Evolutionary conservation across 768 basidiomycete genomes (phyloP).

Genomic region (Calocybe indica): DNA sequence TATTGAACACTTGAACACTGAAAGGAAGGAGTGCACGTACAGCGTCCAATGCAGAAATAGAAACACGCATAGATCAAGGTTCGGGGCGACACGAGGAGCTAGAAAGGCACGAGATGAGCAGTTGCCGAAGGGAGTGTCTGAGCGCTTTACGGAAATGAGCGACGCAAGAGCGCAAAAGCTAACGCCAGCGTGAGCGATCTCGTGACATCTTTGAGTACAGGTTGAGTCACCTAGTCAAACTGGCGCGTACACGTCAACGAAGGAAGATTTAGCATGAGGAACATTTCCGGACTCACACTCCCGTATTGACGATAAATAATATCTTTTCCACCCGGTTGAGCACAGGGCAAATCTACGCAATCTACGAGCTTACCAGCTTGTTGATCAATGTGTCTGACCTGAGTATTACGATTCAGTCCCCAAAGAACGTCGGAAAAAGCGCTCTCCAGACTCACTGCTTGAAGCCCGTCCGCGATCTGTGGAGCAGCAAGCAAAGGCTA

Average conservation of each 20-base stretch:
- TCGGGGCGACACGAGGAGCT: conserved; percentile 32
- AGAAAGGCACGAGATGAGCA: not conserved
- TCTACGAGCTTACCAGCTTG: conserved; percentile 24
- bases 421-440: not conserved
- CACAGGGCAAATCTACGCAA: not conserved
- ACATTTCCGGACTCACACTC: conserved; percentile 25
- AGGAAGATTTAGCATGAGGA: too few relatives aligned
- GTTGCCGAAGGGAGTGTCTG: not conserved
- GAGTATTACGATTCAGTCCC: not conserved
- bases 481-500: conserved; percentile 39
- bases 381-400: conserved; percentile 49
- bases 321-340: conserved; percentile 24
- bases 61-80: conserved; percentile 45
- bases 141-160: conserved; percentile 33
- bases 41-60: conserved; percentile 47
- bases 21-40: conserved; percentile 19
- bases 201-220: too few relatives aligned
- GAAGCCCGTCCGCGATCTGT: conserved; percentile 46
- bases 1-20: not conserved
- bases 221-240: too few relatives aligned
- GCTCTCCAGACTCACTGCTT: conserved; percentile 22
- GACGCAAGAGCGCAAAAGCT: conserved; percentile 37
- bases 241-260: too few relatives aligned
- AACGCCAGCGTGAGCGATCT: conserved; percentile 15
- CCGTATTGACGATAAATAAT: conserved; percentile 49